Conservation (phyloP, 2,329 filamentous ascomycete species). For the Amauroascus verrucosus region DNA sequence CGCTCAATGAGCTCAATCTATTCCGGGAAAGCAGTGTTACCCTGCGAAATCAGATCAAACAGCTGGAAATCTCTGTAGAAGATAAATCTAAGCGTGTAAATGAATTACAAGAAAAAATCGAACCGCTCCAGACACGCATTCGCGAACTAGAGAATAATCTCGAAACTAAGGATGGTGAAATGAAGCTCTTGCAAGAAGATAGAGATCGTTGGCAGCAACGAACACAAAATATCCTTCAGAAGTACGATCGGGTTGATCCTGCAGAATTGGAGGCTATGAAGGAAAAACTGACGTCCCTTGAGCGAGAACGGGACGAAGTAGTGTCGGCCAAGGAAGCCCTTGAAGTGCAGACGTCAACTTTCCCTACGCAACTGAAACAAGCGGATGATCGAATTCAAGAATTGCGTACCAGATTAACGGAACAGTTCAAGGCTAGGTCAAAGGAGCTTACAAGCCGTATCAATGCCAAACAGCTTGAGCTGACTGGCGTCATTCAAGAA, state of each 20-base stretch:
- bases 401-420: constrained; percentile 36
- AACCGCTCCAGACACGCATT: constrained; percentile 71
- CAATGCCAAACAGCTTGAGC: constrained; percentile 41
- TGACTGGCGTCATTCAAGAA: constrained; percentile 46
- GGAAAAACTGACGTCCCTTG: constrained; percentile 57
- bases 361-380: constrained; percentile 40
- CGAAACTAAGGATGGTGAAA: constrained; percentile 72
- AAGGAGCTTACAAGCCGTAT: constrained; percentile 58
- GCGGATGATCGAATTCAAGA: constrained; percentile 43
- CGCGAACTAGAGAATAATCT: constrained; percentile 73
- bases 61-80: constrained; percentile 63
- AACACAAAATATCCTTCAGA: constrained; percentile 87
- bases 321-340: constrained; percentile 42
- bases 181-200: constrained; percentile 80
- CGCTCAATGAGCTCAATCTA: constrained; percentile 87
- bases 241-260: constrained; percentile 90
- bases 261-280: constrained; percentile 86
- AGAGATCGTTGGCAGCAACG: constrained; percentile 93
- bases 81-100: constrained; percentile 67
- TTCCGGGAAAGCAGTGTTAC: constrained; percentile 93
- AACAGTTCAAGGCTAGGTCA: constrained; percentile 45
- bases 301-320: constrained; percentile 59
- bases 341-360: constrained; percentile 41
- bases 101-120: constrained; percentile 61
- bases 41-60: constrained; percentile 72